Conservation (phyloP, 1,284 basidiomycete species). For the Pyrrhoderma noxium region DNA sequence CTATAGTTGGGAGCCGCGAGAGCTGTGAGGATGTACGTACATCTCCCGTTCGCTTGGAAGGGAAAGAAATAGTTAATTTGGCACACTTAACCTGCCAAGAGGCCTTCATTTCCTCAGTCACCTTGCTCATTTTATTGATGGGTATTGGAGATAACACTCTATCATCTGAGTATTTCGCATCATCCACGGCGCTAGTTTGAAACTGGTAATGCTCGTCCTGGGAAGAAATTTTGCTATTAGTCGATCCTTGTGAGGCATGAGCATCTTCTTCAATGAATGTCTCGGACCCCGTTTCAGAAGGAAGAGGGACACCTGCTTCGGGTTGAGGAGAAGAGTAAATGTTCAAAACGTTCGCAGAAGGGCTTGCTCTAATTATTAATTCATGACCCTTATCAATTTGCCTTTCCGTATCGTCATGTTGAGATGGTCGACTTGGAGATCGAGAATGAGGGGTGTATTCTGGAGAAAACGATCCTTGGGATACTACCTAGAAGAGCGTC, state of each 20-base stretch:
- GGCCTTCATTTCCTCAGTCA: slow-evolving; percentile 1
- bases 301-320: slow-evolving; percentile 1
- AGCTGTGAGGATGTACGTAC: not conserved
- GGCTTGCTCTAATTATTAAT: no score
- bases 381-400: no score
- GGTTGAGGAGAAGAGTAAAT: slow-evolving; percentile 5
- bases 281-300: slow-evolving; percentile 3
- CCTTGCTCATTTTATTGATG: not conserved
- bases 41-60: not conserved
- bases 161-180: no score
- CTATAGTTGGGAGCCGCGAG: slow-evolving; percentile 7
- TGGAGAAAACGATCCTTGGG: no score
- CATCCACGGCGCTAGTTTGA: not conserved
- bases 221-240: not conserved
- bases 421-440: no score
- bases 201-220: not conserved
- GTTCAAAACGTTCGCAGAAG: not conserved
- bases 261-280: not conserved
- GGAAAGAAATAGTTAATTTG: not conserved
- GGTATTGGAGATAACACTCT: not conserved
- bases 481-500: no score
- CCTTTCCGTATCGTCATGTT: no score
- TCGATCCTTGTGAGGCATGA: not conserved
- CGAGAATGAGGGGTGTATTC: no score
- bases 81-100: not conserved